Base-by-base conservation (phyloP, 2,329 filamentous ascomycete species). In the Alternaria triticina region DNA sequence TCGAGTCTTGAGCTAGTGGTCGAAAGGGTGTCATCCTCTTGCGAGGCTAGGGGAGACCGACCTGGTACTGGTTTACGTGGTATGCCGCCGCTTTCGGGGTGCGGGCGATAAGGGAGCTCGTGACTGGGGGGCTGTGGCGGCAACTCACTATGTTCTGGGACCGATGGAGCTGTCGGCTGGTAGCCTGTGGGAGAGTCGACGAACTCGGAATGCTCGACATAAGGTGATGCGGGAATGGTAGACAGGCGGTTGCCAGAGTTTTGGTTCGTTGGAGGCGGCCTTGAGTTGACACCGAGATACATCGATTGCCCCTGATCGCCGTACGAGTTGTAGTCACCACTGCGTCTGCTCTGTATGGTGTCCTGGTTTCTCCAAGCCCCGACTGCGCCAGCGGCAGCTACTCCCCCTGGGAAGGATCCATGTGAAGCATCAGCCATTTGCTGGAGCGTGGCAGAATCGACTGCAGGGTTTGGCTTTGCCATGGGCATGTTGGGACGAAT, bases 401-500 rank as follows among this genome's bases (percentile, higher is more conserved):
- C 55, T 9, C 74, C 73, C n/a, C 62, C 74, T 68, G 64, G 76
- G 57, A 70, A 75, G 75, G 50, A 82, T 76, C 88, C 79, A 22
- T 86, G 87, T 57, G 87, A 88, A 49, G 91, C 91, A 69, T 90
- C 91, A 30, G 88, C 89, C 76, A 98, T 85, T 76, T 97, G 93
- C 47, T 90, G 86, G 49, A 97, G 84, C 1, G 95, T 98, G 1
- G 89, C 89, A 70, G 86, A 87, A 25, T 96, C 97, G 77, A 98
- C 89, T 22, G 93, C 90, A 70, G 91, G 94, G 70, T 93, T 96
- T 55, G 92, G 93, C 67, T 89, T 89, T 66, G 92, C 90, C 72
- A 95, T 84, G 75, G 93, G 90, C 61, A 92, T 88, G 70, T 91
- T 89, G 0, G 92, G 92, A 65, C 88, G 88, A 62, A 87, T 89